Evolutionary conservation across 495 filamentous ascomycete species (phyloP).

Genomic region (Alectoria sarmentosa): DNA sequence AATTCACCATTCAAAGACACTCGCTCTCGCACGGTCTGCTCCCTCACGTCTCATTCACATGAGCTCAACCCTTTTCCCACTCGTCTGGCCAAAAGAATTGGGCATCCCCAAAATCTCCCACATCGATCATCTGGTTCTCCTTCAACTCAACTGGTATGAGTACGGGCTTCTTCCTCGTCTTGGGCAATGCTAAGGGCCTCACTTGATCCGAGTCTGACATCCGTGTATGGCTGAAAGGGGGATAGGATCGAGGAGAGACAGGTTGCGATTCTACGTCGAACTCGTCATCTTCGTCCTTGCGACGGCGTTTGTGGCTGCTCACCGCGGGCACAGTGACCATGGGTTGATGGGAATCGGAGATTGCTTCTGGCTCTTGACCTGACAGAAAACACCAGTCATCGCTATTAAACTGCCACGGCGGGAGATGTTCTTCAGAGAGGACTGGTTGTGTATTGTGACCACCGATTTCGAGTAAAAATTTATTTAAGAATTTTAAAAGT

Average conservation of each 20-base stretch:
- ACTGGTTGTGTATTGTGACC: slow-evolving; percentile 28
- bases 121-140: slow-evolving; percentile 25
- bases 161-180: slow-evolving; percentile 11
- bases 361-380: slow-evolving; percentile 39
- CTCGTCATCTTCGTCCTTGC: slow-evolving; percentile 21
- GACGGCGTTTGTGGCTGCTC: slow-evolving; percentile 13
- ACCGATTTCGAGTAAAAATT: slow-evolving; percentile 58
- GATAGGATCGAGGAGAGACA: slow-evolving; percentile 2
- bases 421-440: slow-evolving; percentile 30
- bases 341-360: slow-evolving; percentile 15
- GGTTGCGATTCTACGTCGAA: slow-evolving; percentile 7
- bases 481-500: too few relatives aligned
- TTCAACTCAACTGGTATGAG: background rate
- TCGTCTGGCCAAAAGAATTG: slow-evolving; percentile 19
- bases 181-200: slow-evolving; percentile 9
- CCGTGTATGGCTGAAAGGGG: slow-evolving; percentile 16
- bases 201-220: slow-evolving; percentile 18
- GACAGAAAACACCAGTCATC: slow-evolving; percentile 26
- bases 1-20: background rate
- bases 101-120: slow-evolving; percentile 24
- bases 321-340: background rate
- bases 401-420: slow-evolving; percentile 36
- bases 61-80: slow-evolving; percentile 2
- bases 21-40: background rate
- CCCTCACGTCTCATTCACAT: slow-evolving; percentile 3